These are phyloP conservation scores for Peribolospora kevripleyi DNA, from an alignment of 768 basidiomycete genomes.

Conservation along the genomic window DNA sequence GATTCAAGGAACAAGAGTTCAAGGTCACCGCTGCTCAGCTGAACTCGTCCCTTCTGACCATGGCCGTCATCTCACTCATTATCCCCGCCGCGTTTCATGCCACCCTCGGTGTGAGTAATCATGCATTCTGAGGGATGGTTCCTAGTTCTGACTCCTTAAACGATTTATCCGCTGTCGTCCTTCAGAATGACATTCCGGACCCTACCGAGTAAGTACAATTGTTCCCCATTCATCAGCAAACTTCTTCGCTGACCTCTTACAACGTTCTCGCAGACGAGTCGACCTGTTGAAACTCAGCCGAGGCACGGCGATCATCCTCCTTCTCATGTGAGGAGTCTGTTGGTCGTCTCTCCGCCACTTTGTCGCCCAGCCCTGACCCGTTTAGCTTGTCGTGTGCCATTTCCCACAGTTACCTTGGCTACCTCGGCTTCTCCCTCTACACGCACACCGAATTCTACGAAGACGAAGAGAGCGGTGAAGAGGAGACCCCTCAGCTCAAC, in stretches of 20 bases:
- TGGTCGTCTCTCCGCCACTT: neutral
- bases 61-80: constrained; percentile 6
- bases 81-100: constrained; percentile 45
- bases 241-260: neutral
- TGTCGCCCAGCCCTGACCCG: neutral
- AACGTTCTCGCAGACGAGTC: neutral
- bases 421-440: constrained; percentile 20
- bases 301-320: constrained; percentile 35
- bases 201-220: too few species aligned
- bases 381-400: constrained; percentile 3
- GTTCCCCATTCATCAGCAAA: neutral
- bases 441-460: constrained; percentile 52
- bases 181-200: too few species aligned
- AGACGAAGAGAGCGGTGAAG: constrained; percentile 13
- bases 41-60: constrained; percentile 13
- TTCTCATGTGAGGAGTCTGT: constrained; percentile 47
- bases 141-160: too few species aligned
- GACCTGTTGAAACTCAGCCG: constrained; percentile 10
- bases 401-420: constrained; percentile 3
- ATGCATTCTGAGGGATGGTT: too few species aligned
- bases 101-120: constrained; percentile 34
- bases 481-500: constrained; percentile 27
- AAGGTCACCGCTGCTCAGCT: constrained; percentile 11
- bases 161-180: too few species aligned
- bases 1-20: constrained; percentile 14